Evolutionary conservation across 1,284 basidiomycete genomes (phyloP), one percentile per base, ranked within the genome.

Genomic region (Coniophora puteana): DNA sequence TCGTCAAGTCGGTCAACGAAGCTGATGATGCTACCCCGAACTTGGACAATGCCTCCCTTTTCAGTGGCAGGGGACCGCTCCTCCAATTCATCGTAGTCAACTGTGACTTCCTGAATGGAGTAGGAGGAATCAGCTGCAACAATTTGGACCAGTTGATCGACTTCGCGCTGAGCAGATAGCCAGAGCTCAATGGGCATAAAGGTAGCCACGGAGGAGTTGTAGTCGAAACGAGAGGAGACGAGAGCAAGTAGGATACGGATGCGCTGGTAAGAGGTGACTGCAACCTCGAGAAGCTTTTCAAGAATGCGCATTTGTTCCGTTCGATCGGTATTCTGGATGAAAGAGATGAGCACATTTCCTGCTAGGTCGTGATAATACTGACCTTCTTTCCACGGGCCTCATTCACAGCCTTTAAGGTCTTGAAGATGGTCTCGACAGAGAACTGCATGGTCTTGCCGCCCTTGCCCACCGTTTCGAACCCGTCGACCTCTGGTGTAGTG

Each of bases 321-420:
- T 48, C 96, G 85, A 66, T 99, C 94, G 37, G 96, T 99, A 67
- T 95, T 95, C 92, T 95, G 44, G 3, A 46, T 16, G 23, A 16
- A 25, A 25, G 23, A 16, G 16, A 36, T n/a, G 17, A 29, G 16
- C 32, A 18, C 34, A 13, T 7, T 8, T 14, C 8, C 18, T 34
- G 7, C 6, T 3, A n/a, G n/a, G n/a, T n/a, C n/a, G n/a, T n/a
- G n/a, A n/a, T n/a, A n/a, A n/a, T 13, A 16, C 69, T 28, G 39
- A 92, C 91, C 80, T 99, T 99, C 66, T 93, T 92, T 23, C 96
- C 96, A 51, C 96, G 83, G 34, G 92, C 92, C 58, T 99, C 96
- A 61, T 97, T 86, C 31, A 99, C 84, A 31, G 85, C 77, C 53
- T 92, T 84, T 22, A 99, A 77, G 49, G 85, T 90, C 69, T 97